A percentile compares a stretch with the other conserved stretches of the same genome.
phyloP scores from a whole-genome alignment of 2,329 filamentous ascomycete species.

The Epichloe amarillans region DNA sequence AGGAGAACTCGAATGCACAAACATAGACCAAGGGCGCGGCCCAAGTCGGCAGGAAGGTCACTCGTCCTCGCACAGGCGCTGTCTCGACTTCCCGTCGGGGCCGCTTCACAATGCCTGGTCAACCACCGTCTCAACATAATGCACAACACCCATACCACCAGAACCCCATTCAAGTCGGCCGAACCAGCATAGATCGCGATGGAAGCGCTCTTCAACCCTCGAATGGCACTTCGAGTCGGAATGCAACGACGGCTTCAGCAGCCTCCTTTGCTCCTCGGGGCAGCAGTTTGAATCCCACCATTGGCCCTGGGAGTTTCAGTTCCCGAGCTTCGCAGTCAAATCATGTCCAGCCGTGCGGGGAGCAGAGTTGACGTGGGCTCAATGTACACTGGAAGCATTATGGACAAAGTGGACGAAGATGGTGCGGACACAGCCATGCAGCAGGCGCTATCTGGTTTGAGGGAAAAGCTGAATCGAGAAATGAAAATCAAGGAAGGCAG shows the following conservation, averaged over 20 bases:
- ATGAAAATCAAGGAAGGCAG: conserved; percentile 96
- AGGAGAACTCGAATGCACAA: conserved; percentile 23
- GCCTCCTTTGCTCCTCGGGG: conserved; percentile 54
- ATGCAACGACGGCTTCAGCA: conserved; percentile 37
- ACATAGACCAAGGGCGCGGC: conserved; percentile 23
- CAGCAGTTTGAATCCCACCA: conserved; percentile 56
- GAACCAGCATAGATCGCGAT: conserved; percentile 42
- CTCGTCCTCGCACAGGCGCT: conserved; percentile 20
- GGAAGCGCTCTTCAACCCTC: conserved; percentile 35
- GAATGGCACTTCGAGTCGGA: conserved; percentile 31
- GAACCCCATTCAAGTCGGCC: conserved; percentile 16
- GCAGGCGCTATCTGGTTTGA: conserved; percentile 59
- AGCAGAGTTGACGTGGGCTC: conserved; percentile 24
- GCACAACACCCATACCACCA: conserved; percentile 21
- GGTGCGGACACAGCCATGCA: conserved; percentile 46
- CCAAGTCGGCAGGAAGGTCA: conserved; percentile 24
- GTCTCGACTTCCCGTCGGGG: conserved; percentile 18
- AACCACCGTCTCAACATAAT: conserved; percentile 22
- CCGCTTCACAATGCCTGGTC: conserved; percentile 19
- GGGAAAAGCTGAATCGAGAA: conserved; percentile 83
- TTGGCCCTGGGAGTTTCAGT: conserved; percentile 75
- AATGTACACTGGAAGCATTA: conserved; percentile 24
- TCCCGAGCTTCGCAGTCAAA: conserved; percentile 70
- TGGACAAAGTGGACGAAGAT: conserved; percentile 51
- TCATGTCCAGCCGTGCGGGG: conserved; percentile 28